These are phyloP conservation scores for Tulasnella sp. DNA, from an alignment of 768 basidiomycete species.

Conservation along the genomic window DNA sequence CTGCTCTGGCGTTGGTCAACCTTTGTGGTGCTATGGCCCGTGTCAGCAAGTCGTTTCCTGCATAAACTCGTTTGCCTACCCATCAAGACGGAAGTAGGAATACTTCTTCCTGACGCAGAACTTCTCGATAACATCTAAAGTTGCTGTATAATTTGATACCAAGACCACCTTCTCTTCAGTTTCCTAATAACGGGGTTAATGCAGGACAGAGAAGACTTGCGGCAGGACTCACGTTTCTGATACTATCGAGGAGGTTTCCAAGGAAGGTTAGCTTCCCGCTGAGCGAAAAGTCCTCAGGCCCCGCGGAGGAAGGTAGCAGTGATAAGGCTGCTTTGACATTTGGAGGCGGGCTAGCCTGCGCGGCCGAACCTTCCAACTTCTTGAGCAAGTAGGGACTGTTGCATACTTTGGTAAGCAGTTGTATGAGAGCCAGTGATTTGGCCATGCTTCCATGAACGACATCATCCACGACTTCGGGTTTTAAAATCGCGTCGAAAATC, in stretches of 20 bases:
- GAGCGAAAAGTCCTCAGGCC: constrained; percentile 55
- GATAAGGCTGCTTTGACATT: constrained; percentile 44
- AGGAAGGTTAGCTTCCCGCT: constrained; percentile 80
- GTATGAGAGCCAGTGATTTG: constrained; percentile 75
- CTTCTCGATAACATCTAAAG: constrained; percentile 85
- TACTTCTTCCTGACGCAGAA: constrained; percentile 75
- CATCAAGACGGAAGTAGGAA: constrained; percentile 81
- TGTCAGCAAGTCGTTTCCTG: not conserved
- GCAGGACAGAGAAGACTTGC: not conserved
- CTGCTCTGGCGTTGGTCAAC: constrained; percentile 71
- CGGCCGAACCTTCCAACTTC: constrained; percentile 56
- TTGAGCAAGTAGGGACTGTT: constrained; percentile 80
- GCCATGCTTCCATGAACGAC: constrained; percentile 68
- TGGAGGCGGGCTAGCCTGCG: constrained; percentile 45
- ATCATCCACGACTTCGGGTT: constrained; percentile 63
- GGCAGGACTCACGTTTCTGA: constrained; percentile 51
- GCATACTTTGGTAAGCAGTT: constrained; percentile 80
- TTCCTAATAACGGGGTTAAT: constrained; percentile 41
- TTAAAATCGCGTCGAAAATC: constrained; percentile 73
- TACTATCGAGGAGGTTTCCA: constrained; percentile 55
- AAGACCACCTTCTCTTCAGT: constrained; percentile 94
- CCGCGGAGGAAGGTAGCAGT: constrained; percentile 34
- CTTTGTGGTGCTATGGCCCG: constrained; percentile 20
- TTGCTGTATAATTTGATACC: constrained; percentile 95
- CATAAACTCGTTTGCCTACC: constrained; percentile 45